These are phyloP conservation scores for Botryotinia calthae DNA, from an alignment of 2,329 filamentous ascomycete genomes.

Conservation along the genomic window DNA sequence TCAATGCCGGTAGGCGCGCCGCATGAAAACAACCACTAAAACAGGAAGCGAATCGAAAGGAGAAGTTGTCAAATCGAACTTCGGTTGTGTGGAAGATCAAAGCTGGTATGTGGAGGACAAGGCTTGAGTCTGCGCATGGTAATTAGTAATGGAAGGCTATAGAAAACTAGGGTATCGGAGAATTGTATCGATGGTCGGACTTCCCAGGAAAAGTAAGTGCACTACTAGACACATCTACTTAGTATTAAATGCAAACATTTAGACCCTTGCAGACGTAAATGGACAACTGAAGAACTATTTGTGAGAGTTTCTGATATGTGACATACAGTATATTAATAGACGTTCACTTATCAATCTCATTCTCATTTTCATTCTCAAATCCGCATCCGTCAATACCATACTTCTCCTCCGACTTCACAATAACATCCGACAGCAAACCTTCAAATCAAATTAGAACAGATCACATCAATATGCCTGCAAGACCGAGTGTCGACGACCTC, in stretches of 20 bases:
- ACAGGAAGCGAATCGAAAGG: neutral
- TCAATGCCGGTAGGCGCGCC: neutral
- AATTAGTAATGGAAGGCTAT: neutral
- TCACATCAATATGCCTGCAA: neutral
- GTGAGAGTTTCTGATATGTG: neutral
- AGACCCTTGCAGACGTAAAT: neutral
- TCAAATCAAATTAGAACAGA: neutral
- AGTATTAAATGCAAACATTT: neutral
- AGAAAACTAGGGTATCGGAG: neutral
- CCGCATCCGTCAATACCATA: neutral
- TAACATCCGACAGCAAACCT: neutral
- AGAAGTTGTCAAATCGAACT: fast-evolving
- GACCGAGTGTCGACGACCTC: neutral
- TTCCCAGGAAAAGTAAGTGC: neutral
- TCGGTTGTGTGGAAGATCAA: neutral
- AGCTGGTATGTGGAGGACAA: neutral
- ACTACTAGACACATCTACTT: neutral
- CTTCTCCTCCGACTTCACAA: neutral
- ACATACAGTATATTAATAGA: neutral
- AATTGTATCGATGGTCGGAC: neutral
- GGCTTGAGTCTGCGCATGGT: neutral
- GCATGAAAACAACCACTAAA: neutral
- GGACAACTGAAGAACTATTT: neutral
- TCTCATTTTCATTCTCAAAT: neutral
- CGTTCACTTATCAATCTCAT: no score